These are phyloP conservation scores for Themeda triandra DNA, from an alignment of 176 grass and related monocot genomes.

Conservation along the genomic window DNA sequence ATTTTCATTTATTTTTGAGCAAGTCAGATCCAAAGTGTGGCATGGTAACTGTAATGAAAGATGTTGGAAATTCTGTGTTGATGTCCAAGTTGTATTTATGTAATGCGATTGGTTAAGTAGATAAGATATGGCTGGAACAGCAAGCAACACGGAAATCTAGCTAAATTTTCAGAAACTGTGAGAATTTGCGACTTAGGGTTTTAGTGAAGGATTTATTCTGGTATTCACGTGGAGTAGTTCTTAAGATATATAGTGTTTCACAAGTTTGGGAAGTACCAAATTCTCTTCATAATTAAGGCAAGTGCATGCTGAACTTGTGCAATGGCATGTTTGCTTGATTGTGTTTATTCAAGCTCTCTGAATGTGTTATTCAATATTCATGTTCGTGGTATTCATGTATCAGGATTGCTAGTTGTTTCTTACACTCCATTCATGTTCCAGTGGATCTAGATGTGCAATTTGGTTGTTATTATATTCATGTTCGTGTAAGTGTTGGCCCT, in stretches of 20 bases:
- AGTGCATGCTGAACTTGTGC: neutral
- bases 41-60: neutral
- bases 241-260: neutral
- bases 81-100: neutral
- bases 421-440: neutral
- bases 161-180: neutral
- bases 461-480: neutral
- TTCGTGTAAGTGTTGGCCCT: neutral
- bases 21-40: too few relatives aligned
- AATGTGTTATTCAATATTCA: neutral
- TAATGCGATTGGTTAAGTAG: neutral
- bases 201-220: neutral
- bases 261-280: neutral
- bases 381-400: neutral
- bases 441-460: neutral
- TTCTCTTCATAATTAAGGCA: neutral
- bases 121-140: neutral
- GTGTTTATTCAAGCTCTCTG: neutral
- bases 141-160: neutral
- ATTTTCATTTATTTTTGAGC: too few relatives aligned
- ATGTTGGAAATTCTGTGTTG: neutral
- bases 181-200: neutral
- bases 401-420: neutral
- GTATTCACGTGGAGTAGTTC: neutral
- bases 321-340: neutral